Percentiles rank a stretch among this genome's conserved stretches.
Evolutionary conservation across 768 basidiomycete genomes (phyloP).

Genomic region (Suillus subaureus): DNA sequence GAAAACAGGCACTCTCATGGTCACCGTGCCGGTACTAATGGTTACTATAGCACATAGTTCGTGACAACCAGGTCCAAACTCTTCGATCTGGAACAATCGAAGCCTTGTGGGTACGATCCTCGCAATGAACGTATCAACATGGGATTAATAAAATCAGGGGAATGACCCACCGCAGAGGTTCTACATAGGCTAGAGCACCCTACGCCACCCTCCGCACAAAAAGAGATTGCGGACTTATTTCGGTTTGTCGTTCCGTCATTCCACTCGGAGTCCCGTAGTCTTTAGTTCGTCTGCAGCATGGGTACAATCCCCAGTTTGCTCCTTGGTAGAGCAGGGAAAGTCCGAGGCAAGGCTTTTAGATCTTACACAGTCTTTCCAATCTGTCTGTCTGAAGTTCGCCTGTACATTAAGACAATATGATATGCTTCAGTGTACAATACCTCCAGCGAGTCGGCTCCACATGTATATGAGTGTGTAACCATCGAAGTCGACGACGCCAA

Average conservation of each 20-base stretch:
- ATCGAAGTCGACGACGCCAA: conserved; percentile 71
- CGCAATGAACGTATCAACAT: conserved; percentile 27
- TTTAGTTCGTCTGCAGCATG: background rate
- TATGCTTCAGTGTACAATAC: conserved; percentile 69
- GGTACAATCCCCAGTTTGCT: background rate
- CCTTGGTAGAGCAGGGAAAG: conserved; percentile 18
- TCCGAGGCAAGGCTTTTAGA: conserved; percentile 4
- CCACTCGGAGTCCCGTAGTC: background rate
- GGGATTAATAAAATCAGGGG: background rate
- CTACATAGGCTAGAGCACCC: conserved; percentile 20
- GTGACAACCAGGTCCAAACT: conserved; percentile 63
- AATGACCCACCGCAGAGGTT: conserved; percentile 47
- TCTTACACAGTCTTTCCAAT: conserved; percentile 75
- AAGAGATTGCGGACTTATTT: background rate
- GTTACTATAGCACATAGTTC: conserved; percentile 43
- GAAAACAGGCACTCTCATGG: conserved; percentile 41
- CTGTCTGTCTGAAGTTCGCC: conserved; percentile 65
- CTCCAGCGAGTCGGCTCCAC: conserved; percentile 78
- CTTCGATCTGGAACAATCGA: conserved; percentile 77
- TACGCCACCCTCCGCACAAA: conserved; percentile 55
- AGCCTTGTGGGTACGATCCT: conserved; percentile 78
- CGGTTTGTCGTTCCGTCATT: background rate
- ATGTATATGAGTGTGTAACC: conserved; percentile 76
- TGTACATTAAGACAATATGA: conserved; percentile 50
- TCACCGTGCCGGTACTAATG: conserved; percentile 56